Evolutionary conservation across 345 rosid species (phyloP).

Genomic region (Camelina neglecta): DNA sequence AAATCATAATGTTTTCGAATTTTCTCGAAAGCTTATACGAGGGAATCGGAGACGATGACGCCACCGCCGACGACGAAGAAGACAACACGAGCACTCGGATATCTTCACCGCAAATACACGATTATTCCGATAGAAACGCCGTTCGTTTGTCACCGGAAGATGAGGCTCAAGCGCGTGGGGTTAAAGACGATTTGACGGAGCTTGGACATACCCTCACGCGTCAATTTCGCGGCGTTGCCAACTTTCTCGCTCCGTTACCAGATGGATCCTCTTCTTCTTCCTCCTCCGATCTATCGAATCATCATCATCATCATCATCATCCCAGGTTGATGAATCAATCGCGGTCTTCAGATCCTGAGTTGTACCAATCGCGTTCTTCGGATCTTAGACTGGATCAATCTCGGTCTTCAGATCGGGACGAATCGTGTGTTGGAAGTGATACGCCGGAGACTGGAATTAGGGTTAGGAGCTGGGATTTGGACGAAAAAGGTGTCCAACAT

Average conservation of each 20-base stretch:
- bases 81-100: constrained; percentile 1
- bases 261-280: constrained; percentile 39
- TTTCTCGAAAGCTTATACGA: constrained; percentile 47
- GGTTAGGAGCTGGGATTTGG: constrained; percentile 69
- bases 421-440: constrained; percentile 61
- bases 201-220: constrained; percentile 75
- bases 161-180: constrained; percentile 60
- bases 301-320: background rate
- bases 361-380: constrained; percentile 30
- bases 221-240: constrained; percentile 91
- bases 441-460: constrained; percentile 71
- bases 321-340: constrained; percentile 13
- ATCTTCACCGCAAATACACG: constrained; percentile 11
- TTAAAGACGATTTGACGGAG: constrained; percentile 85
- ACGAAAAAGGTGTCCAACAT: constrained; percentile 45
- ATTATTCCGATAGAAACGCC: background rate
- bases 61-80: constrained; percentile 28
- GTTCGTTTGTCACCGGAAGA: constrained; percentile 40
- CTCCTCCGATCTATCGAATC: constrained; percentile 34
- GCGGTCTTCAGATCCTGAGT: constrained; percentile 40
- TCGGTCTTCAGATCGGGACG: constrained; percentile 40
- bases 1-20: constrained; percentile 46
- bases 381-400: constrained; percentile 29
- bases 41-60: constrained; percentile 35
- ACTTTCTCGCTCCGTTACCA: constrained; percentile 88